Base-by-base conservation (phyloP, 306 rosid genomes). In the Cyamopsis tetragonoloba region DNA sequence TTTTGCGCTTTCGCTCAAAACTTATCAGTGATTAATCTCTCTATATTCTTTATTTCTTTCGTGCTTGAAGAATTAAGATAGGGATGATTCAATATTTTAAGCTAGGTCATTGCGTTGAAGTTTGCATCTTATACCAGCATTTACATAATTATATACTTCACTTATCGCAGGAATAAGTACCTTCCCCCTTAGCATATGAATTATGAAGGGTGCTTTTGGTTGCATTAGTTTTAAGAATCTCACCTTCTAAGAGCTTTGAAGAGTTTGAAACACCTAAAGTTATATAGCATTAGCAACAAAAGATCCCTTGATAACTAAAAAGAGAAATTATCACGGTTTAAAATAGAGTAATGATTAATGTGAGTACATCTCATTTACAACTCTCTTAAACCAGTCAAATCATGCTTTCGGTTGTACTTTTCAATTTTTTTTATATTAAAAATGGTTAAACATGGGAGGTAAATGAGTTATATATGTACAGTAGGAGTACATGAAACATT, bases 81-180 rank as follows among this genome's bases (percentile, higher is more conserved):
- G 61, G 35, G 32, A 43, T 51, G 54, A 13, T 32, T 43, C 41
- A 38, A 28, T 34, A n/a, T 57, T 66, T 44, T 13, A 19, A 12
- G 19, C 20, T 23, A 34, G 31, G 39, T 66, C 27, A 4, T 51
- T 32, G 26, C 53, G 44, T 39, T 34, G 60, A 72, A 54, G 42
- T 72, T 49, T 66, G 62, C 37, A 4, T 26, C 26, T 62, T 44
- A 8, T 37, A 8, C 38, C 31, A 39, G 65, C 19, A 6, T 61
- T n/a, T n/a, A n/a, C n/a, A n/a, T n/a, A n/a, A n/a, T n/a, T n/a
- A 54, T 46, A 18, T 34, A 8, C 62, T 57, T 73, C 67, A 31
- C 7, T 9, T 59, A 9, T 56, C 20, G 20, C 50, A 43, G 73
- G 54, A 62, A 48, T 31, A 30, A 41, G 73, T 43, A 17, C 17